Conservation (phyloP, 2,329 filamentous ascomycete genomes). For the Penicillium capsulatum region DNA sequence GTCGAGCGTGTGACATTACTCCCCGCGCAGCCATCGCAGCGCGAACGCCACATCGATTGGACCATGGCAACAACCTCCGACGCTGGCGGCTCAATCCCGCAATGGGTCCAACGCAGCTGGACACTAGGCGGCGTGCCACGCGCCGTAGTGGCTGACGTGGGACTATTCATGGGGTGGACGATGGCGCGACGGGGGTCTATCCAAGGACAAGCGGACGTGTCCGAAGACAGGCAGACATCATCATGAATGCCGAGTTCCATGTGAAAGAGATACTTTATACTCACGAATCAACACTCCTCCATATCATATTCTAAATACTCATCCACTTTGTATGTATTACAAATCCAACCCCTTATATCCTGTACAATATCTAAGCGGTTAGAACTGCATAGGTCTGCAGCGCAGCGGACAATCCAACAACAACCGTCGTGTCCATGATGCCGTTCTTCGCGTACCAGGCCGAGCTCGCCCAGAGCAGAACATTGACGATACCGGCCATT, state of each 20-base stretch:
- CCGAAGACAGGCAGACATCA: background rate
- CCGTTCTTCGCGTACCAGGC: constrained; percentile 30
- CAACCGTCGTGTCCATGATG: constrained; percentile 21
- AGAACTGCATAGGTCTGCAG: constrained; percentile 24
- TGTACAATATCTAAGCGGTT: background rate
- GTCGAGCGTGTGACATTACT: constrained; percentile 29
- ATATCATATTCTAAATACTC: too few species aligned
- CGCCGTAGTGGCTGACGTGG: constrained; percentile 38
- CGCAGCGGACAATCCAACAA: constrained; percentile 20
- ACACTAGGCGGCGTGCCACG: constrained; percentile 34
- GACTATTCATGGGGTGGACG: constrained; percentile 37
- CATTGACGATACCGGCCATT: constrained; percentile 26
- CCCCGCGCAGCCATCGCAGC: background rate
- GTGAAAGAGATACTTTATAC: too few species aligned
- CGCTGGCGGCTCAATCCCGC: constrained; percentile 35
- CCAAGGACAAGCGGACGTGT: too few species aligned
- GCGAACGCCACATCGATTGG: constrained; percentile 26
- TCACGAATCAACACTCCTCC: too few species aligned
- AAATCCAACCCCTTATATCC: too few species aligned
- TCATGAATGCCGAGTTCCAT: background rate
- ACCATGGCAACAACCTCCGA: constrained; percentile 38
- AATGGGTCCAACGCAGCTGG: constrained; percentile 38
- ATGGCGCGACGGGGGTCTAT: constrained; percentile 10
- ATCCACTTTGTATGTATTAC: too few species aligned
- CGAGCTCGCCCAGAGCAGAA: constrained; percentile 27